Conservation (phyloP, 1,284 basidiomycete genomes). For the Pterulicium gracile region DNA sequence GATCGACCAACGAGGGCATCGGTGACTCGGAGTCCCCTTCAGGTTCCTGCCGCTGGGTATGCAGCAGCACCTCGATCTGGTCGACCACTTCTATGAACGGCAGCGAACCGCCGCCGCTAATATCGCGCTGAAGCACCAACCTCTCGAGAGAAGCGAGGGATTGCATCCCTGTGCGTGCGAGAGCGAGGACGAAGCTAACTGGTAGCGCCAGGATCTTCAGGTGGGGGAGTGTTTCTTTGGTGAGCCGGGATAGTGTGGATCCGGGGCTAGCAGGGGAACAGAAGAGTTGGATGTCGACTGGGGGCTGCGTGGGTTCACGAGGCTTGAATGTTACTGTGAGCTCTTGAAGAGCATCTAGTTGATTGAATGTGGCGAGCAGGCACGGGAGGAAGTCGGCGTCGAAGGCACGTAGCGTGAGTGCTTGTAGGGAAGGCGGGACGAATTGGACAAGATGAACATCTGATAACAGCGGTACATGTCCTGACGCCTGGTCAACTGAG, state of each 20-base stretch:
- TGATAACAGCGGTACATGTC: too few species aligned
- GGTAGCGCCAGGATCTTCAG: neutral
- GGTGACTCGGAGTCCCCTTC: neutral
- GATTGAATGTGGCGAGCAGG: neutral
- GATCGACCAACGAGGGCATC: neutral
- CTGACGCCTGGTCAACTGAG: too few species aligned
- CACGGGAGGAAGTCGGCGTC: neutral
- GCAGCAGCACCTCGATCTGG: neutral
- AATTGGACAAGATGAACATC: too few species aligned
- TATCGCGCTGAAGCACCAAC: neutral
- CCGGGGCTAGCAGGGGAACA: too few species aligned
- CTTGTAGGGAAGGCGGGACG: neutral
- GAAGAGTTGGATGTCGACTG: neutral
- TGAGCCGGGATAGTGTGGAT: neutral
- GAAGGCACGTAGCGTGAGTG: neutral
- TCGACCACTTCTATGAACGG: neutral
- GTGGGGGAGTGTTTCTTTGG: neutral
- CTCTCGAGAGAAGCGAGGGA: conserved; percentile 1
- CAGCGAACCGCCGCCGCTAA: neutral
- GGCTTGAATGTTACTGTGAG: neutral
- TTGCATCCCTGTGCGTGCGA: neutral
- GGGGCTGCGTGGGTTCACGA: neutral
- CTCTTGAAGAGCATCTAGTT: neutral
- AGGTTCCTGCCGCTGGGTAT: neutral
- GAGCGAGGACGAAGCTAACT: neutral